A percentile compares a stretch with the other conserved stretches of the same genome.
Evolutionary conservation across 176 grass and related monocot genomes (phyloP).

Genomic region (Bolboschoenus planiculmis): DNA sequence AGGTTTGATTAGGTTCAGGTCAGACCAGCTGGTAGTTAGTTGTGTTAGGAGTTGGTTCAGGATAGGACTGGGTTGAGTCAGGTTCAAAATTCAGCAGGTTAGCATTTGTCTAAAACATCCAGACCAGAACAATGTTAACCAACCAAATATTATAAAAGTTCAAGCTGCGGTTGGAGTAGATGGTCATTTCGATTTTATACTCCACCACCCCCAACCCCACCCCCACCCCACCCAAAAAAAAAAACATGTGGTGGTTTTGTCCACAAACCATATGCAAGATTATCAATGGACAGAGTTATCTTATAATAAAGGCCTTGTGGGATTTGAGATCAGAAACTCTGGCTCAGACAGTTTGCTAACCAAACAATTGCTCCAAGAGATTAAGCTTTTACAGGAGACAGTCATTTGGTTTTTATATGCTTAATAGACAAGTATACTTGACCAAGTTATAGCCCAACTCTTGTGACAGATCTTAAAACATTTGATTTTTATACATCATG

Average conservation of each 20-base stretch:
- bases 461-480: too few relatives aligned
- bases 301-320: neutral
- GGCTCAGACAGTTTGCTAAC: neutral
- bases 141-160: neutral
- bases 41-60: neutral
- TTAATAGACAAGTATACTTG: neutral
- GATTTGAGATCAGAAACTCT: neutral
- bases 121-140: neutral
- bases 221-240: too few relatives aligned
- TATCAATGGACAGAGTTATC: neutral
- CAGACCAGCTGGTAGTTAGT: neutral
- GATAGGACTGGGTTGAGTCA: neutral
- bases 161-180: neutral
- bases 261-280: neutral
- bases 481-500: too few relatives aligned
- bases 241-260: neutral
- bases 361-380: neutral
- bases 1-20: neutral
- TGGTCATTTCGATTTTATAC: neutral
- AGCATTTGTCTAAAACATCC: neutral
- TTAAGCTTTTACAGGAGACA: too few relatives aligned
- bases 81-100: neutral
- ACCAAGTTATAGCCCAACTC: too few relatives aligned
- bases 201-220: neutral
- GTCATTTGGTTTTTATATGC: too few relatives aligned